Base-by-base conservation (phyloP, 1,284 basidiomycete genomes). In the Moniliophthora roreri region DNA sequence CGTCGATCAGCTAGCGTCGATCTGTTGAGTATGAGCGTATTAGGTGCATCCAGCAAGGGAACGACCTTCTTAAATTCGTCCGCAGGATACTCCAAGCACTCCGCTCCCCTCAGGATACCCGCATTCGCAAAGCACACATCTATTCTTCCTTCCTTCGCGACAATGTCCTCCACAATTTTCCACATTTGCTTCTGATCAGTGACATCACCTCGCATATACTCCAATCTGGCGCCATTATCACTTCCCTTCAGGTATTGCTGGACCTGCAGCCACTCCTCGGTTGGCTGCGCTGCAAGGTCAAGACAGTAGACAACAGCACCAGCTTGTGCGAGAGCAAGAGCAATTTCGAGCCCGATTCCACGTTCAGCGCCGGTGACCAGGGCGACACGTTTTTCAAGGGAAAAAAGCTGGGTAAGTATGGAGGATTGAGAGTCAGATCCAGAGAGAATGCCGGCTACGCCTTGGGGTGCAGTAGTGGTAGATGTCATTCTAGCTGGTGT, bases 321-420 rank as follows among this genome's bases (percentile, higher is more conserved):
- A 3, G 84, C 84, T 70, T 95, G 91, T 39, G 84, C 79, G 37
- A 91, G 72, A 4, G 86, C 82, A 53, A 91, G 75, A 26, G 89
- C 89, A 80, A 91, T 87, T 69, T 91, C 89, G 38, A 94, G 79
- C 3, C 92, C 91, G 8, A 94, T 79, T 1, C 91, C 91, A 44
- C 91, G 79, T 62, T 89, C 89, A 3, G 77, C 92, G 11, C 90
- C 90, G 0, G 90, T 89, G 41, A 93, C 82, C 54, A 93, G 74
- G 34, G 81, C 86, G n/a, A 91, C 88, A 20, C 87, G 83, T 61
- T 85, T 85, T 16, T 72, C 73, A 35, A 93, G 78, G 10, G 82
- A 79, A 71, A 94, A 93, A 63, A 91, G 89, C 54, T 85, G 74
- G 63, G 79, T 85, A 60, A 91, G 76, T 66, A 77, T 81, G 21